These are phyloP conservation scores for Coemansia sp. DNA, from an alignment of 192 early-diverging fungal genomes.

Conservation along the genomic window DNA sequence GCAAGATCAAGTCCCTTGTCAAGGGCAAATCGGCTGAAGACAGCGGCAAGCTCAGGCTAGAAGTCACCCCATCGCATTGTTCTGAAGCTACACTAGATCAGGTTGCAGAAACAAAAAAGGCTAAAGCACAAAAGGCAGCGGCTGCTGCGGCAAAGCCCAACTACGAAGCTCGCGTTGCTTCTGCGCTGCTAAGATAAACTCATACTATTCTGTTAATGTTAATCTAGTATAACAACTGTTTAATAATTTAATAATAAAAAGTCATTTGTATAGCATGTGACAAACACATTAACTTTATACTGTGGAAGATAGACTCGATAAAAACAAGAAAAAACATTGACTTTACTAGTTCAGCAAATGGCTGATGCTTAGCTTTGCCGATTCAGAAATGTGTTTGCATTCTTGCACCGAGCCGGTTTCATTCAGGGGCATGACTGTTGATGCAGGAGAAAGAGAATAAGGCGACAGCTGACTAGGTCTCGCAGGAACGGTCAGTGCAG, in stretches of 20 bases:
- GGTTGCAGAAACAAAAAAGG: background rate
- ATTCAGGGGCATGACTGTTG: slow-evolving; percentile 10
- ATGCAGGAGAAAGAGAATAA: slow-evolving; percentile 31
- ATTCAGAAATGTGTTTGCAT: background rate
- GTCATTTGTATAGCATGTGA: background rate
- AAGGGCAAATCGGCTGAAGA: slow-evolving; percentile 6
- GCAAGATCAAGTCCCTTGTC: background rate
- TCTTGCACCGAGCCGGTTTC: slow-evolving; percentile 8
- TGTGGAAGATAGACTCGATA: background rate
- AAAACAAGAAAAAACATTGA: background rate
- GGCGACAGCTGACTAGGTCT: slow-evolving; percentile 9
- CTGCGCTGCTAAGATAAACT: background rate
- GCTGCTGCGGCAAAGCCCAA: background rate
- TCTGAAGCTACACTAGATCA: slow-evolving; percentile 7
- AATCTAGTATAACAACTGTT: background rate
- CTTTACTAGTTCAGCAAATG: slow-evolving; percentile 34
- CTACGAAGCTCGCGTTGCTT: slow-evolving; percentile 6
- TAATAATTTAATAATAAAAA: background rate
- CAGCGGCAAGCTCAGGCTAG: background rate
- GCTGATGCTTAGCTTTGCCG: slow-evolving; percentile 30
- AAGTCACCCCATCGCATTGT: background rate
- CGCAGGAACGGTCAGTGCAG: background rate
- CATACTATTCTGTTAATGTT: background rate
- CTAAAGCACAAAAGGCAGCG: background rate
- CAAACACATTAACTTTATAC: background rate